Evolutionary conservation across 768 basidiomycete genomes (phyloP).

Genomic region (Bullera alba): DNA sequence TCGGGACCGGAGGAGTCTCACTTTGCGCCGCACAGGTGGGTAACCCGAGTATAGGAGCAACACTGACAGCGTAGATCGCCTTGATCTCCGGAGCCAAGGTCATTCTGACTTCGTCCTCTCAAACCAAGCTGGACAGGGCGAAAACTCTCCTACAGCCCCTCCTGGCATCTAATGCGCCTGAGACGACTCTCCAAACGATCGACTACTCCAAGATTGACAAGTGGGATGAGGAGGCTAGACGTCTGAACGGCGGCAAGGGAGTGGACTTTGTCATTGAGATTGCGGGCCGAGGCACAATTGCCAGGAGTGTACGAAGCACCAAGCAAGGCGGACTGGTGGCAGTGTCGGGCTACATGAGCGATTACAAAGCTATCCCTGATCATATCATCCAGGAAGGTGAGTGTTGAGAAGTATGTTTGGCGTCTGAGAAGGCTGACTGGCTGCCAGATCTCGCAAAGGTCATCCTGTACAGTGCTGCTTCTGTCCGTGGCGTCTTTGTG

Average conservation of each 20-base stretch:
- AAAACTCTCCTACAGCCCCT: conserved; percentile 54
- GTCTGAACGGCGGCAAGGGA: conserved; percentile 42
- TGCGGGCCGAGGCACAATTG: conserved; percentile 28
- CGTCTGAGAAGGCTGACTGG: neutral
- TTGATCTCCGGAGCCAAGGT: conserved; percentile 59
- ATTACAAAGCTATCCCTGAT: conserved; percentile 25
- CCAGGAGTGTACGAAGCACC: conserved; percentile 27
- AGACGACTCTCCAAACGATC: conserved; percentile 46
- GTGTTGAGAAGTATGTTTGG: too few relatives aligned
- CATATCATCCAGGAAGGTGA: conserved; percentile 25
- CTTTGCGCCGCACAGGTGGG: conserved; percentile 51
- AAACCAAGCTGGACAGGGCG: conserved; percentile 54
- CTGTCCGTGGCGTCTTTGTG: conserved; percentile 37
- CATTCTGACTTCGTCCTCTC: conserved; percentile 62
- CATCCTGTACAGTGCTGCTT: conserved; percentile 49
- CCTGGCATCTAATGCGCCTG: conserved; percentile 27
- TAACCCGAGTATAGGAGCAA: neutral
- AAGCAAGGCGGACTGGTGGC: conserved; percentile 33
- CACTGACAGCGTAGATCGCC: conserved; percentile 52
- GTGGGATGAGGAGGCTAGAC: conserved; percentile 56
- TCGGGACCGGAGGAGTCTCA: conserved; percentile 37
- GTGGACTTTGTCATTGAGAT: conserved; percentile 42
- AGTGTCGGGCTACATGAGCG: conserved; percentile 31
- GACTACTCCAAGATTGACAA: conserved; percentile 58
- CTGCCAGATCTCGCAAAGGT: conserved; percentile 39